Percentiles rank a stretch among this genome's conserved stretches.
These are phyloP conservation scores for Metschnikowia peoriensis DNA, from an alignment of 805 yeast genomes.

Conservation along the genomic window DNA sequence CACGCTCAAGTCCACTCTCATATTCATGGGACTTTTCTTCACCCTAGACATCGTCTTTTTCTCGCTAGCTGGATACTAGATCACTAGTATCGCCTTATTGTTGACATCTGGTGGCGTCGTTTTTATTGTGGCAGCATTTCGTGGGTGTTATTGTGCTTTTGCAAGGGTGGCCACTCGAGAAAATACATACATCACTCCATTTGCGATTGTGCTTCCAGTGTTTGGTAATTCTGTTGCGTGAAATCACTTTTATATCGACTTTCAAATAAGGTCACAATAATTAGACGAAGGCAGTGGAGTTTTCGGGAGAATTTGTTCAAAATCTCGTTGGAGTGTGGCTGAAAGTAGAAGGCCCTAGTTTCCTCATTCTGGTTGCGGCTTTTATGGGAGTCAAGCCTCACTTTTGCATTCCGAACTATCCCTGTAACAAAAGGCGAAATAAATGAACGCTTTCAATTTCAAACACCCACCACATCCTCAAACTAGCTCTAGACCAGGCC, in stretches of 20 bases:
- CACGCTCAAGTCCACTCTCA: slow-evolving; percentile 50
- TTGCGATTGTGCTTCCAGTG: slow-evolving; percentile 14
- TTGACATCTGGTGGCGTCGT: slow-evolving; percentile 18
- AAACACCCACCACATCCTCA: too few species aligned
- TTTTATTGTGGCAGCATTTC: slow-evolving; percentile 14
- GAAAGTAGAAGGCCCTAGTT: too few species aligned
- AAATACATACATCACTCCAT: slow-evolving; percentile 15
- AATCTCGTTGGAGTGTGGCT: too few species aligned
- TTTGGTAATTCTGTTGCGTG: slow-evolving; percentile 5
- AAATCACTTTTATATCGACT: background rate
- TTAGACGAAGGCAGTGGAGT: too few species aligned
- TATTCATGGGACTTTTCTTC: slow-evolving; percentile 52
- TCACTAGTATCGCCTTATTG: slow-evolving; percentile 32
- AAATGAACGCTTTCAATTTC: too few species aligned
- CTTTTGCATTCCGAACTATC: too few species aligned
- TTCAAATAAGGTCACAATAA: too few species aligned
- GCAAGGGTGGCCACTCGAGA: slow-evolving; percentile 19
- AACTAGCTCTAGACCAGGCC: too few species aligned
- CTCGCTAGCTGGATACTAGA: slow-evolving; percentile 48
- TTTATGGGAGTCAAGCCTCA: too few species aligned
- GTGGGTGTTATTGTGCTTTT: slow-evolving; percentile 20
- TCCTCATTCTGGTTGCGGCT: too few species aligned
- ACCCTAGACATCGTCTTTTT: slow-evolving; percentile 55
- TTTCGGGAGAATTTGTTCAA: too few species aligned
- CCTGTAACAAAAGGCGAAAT: too few species aligned